Percentiles rank a stretch among this genome's conserved stretches.
phyloP scores from a whole-genome alignment of 148 eudicot species.

The Arctostaphylos glauca region DNA sequence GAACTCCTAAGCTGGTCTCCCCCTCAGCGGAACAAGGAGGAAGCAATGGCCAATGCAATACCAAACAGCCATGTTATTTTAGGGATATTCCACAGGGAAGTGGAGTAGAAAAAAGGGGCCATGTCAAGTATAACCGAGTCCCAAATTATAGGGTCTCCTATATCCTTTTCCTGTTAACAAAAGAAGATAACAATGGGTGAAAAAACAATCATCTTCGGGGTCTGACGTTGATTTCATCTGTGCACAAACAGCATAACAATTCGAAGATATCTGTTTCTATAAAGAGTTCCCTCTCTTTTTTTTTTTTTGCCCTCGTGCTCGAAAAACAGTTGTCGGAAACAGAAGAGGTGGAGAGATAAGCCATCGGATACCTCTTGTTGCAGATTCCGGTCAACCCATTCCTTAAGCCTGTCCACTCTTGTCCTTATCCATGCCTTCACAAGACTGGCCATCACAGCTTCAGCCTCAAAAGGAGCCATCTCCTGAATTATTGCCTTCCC shows the following conservation, averaged over 20 bases:
- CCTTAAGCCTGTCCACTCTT: slow-evolving; percentile 69
- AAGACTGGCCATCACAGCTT: slow-evolving; percentile 61
- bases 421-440: slow-evolving; percentile 85
- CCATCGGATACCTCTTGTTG: slow-evolving; percentile 72
- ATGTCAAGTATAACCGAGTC: too few species aligned
- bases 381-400: slow-evolving; percentile 74
- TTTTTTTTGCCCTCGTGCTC: not conserved
- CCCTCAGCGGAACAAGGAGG: too few species aligned
- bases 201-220: too few species aligned
- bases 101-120: too few species aligned
- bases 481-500: slow-evolving; percentile 85
- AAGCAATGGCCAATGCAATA: too few species aligned
- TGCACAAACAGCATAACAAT: not conserved
- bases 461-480: slow-evolving; percentile 88
- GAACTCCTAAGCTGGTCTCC: too few species aligned
- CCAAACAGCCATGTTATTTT: too few species aligned
- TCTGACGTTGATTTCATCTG: not conserved
- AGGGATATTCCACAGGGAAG: too few species aligned
- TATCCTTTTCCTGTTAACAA: too few species aligned
- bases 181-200: too few species aligned
- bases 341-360: not conserved
- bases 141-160: too few species aligned
- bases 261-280: not conserved
- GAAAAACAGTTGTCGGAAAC: not conserved
- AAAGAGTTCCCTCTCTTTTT: not conserved